phyloP scores from a whole-genome alignment of 164 flowering plant species.

The Stephania yunnanensis region DNA sequence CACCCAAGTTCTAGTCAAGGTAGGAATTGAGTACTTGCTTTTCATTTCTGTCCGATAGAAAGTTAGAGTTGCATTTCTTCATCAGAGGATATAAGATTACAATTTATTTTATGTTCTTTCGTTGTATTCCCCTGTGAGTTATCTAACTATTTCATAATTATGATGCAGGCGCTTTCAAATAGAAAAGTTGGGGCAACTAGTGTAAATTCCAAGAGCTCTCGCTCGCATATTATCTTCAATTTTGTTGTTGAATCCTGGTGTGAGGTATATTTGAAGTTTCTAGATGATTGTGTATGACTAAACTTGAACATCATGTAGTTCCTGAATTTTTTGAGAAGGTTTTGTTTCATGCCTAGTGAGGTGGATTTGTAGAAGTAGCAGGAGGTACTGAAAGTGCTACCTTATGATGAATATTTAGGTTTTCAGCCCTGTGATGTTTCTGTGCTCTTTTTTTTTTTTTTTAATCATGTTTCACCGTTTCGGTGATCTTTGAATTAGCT shows the following conservation, averaged over 20 bases:
- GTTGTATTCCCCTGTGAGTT: not conserved
- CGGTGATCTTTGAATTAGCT: no score
- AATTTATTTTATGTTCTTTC: not conserved
- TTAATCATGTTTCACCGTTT: no score
- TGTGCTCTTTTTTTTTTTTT: no score
- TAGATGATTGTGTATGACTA: not conserved
- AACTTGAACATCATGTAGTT: not conserved
- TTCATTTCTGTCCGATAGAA: not conserved
- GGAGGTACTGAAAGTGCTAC: no score
- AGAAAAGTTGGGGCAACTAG: conserved; percentile 87
- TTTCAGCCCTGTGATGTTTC: no score
- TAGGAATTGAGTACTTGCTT: conserved; percentile 18
- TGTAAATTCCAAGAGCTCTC: conserved; percentile 86
- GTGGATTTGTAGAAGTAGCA: no score
- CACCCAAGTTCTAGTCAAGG: conserved; percentile 85
- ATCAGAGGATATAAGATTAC: not conserved
- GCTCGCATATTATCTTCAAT: conserved; percentile 85
- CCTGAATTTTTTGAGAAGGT: not conserved
- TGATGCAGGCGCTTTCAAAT: conserved; percentile 86
- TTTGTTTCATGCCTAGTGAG: not conserved
- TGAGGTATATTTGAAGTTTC: conserved; percentile 51
- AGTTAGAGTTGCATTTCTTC: not conserved
- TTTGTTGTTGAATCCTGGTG: conserved; percentile 90
- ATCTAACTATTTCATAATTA: not conserved
- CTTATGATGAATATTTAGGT: no score